Evolutionary conservation across 345 rosid species (phyloP), one percentile per base, ranked within the genome.

Genomic region (Microcos paniculata): DNA sequence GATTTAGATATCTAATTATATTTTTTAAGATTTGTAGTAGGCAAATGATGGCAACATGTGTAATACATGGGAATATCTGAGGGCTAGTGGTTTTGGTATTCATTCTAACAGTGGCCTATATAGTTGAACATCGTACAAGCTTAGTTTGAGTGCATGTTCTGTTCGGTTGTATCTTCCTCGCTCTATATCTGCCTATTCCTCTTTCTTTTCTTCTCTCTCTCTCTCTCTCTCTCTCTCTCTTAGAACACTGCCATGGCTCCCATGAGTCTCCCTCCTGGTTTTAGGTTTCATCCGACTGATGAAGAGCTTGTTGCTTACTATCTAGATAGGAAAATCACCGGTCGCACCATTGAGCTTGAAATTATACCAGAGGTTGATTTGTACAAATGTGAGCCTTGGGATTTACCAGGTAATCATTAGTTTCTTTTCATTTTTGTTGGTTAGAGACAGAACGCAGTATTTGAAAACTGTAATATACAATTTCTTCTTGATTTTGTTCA

Each of bases 361-460:
- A 86, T 91, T 33, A 91, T 91, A 78, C 93, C 96, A 0, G 92
- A 91, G 75, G 87, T 91, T 75, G 96, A 91, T 83, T 90, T 91
- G 71, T 91, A 91, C 77, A 91, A 91, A 74, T 88, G 89, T 15
- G 96, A 91, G 75, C 96, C 96, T 18, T 91, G 96, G 93, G 96
- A 91, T 64, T 86, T 91, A 72, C 96, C 93, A 80, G 96, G 96
- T 91, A 80, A 31, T 30, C 28, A 12, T 42, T 10, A 31, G 2
- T 15, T 42, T 23, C 8, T 35, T 23, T 45, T 12, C 3, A 15
- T 55, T 19, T 8, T 52, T 57, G 5, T 23, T 14, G n/a, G 11
- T 10, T n/a, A 53, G 26, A 4, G 24, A 4, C 10, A 14, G 4
- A 46, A 3, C 16, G 2, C 4, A n/a, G n/a, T n/a, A n/a, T n/a